These are phyloP conservation scores for Ceratobasidium sp. DNA, from an alignment of 1,284 basidiomycete species.

Conservation along the genomic window DNA sequence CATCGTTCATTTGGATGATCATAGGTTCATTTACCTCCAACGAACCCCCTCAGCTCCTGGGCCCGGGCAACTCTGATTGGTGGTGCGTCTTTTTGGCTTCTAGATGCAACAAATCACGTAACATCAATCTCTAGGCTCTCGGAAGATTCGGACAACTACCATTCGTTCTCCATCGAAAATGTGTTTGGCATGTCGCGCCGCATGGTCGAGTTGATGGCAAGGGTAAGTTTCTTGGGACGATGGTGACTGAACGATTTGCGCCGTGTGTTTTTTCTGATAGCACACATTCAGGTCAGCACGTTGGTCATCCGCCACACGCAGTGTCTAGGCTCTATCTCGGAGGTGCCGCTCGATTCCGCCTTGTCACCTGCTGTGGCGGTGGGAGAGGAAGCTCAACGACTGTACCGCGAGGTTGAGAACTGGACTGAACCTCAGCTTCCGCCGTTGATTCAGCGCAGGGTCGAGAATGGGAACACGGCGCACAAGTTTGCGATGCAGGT, in stretches of 20 bases:
- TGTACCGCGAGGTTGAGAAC: constrained; percentile 55
- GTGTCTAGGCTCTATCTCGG: constrained; percentile 40
- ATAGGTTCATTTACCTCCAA: constrained; percentile 60
- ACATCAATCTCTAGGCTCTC: constrained; percentile 47
- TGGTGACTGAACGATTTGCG: background rate
- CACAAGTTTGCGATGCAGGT: constrained; percentile 60
- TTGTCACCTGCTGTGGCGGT: constrained; percentile 36
- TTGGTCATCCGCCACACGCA: constrained; percentile 45
- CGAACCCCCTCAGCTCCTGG: constrained; percentile 60
- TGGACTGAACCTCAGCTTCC: constrained; percentile 56
- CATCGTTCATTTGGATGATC: constrained; percentile 27
- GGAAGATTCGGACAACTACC: constrained; percentile 55
- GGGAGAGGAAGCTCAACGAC: constrained; percentile 40
- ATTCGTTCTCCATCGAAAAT: constrained; percentile 62
- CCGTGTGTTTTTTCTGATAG: background rate
- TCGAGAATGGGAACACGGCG: constrained; percentile 59
- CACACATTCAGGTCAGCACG: constrained; percentile 45
- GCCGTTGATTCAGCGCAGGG: constrained; percentile 55
- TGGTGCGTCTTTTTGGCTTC: constrained; percentile 57
- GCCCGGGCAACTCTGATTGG: constrained; percentile 59
- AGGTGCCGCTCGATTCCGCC: constrained; percentile 37
- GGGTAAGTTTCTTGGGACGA: constrained; percentile 50
- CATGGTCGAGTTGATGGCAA: constrained; percentile 56
- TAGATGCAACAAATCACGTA: constrained; percentile 38
- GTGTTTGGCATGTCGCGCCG: constrained; percentile 62